Evolutionary conservation across 2,329 filamentous ascomycete genomes (phyloP).

Genomic region (Diaporthe longicolla): DNA sequence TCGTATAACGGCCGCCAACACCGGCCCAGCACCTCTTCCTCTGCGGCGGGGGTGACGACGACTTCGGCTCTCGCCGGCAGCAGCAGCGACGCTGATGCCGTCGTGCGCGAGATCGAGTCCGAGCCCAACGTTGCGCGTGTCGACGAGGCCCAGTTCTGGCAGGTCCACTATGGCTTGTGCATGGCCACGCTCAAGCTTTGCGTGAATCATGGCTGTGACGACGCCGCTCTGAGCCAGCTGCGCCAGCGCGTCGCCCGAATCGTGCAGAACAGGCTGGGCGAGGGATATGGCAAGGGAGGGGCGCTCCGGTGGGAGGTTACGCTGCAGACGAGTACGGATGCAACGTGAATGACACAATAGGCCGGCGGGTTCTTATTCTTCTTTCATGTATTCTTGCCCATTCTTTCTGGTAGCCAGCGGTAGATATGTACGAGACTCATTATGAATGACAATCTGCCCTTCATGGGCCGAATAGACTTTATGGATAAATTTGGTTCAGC

Average conservation of each 20-base stretch:
- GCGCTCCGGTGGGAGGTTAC: slow-evolving; percentile 94
- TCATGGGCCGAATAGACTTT: not conserved
- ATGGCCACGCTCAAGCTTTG: slow-evolving; percentile 94
- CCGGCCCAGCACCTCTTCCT: slow-evolving; percentile 15
- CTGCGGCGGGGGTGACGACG: not conserved
- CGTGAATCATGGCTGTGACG: slow-evolving; percentile 74
- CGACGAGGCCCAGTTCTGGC: slow-evolving; percentile 97
- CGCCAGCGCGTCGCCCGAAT: slow-evolving; percentile 82
- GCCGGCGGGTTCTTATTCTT: not conserved
- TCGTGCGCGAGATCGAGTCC: slow-evolving; percentile 87
- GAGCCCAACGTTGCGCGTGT: slow-evolving; percentile 83
- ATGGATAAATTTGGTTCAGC: not conserved
- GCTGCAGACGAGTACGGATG: slow-evolving; percentile 76
- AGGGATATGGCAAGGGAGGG: slow-evolving; percentile 85
- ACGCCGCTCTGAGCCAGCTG: slow-evolving; percentile 79
- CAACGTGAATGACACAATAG: slow-evolving; percentile 37
- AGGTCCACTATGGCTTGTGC: slow-evolving; percentile 96
- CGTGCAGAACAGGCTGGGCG: slow-evolving; percentile 88
- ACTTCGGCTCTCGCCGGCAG: slow-evolving; percentile 36
- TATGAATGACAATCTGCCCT: slow-evolving; percentile 1
- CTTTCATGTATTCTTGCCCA: not conserved
- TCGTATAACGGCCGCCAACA: slow-evolving; percentile 72
- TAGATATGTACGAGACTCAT: slow-evolving; percentile 6
- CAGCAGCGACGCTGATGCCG: slow-evolving; percentile 68
- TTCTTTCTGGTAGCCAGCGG: slow-evolving; percentile 1